Evolutionary conservation across 164 flowering plant species (phyloP), one percentile per base, ranked within the genome.

Genomic region (Annona squamosa): DNA sequence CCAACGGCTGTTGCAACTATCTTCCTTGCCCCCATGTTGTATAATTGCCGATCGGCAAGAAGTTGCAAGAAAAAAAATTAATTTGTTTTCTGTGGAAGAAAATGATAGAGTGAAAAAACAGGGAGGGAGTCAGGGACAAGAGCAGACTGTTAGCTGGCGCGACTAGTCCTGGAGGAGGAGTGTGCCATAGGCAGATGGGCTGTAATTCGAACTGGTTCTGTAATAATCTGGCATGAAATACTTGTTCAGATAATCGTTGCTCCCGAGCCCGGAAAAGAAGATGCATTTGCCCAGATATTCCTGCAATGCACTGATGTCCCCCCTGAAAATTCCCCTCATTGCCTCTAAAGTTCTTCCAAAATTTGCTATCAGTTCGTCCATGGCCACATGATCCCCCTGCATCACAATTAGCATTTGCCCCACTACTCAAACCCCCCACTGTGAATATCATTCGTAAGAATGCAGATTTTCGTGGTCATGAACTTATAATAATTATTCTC

Each of bases 191-290:
- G 88, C 80, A 44, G 74, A 72, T 0, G 90, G 80, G 42, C 83
- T 84, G 81, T 67, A 93, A 1, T 72, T 68, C 1, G 83, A 71
- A 59, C 84, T 70, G 17, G 93, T 88, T 7, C 85, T 4, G 13
- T 90, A 91, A 76, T 79, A 86, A 42, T 63, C 48, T 0, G 90
- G 80, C 98, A 93, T 93, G 74, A 87, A 93, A 70, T 89, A 93
- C 74, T 93, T 93, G 84, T 91, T 93, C 6, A 93, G 85, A 65
- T 91, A 93, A 68, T 93, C 98, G 46, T 93, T 93, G 68, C 98
- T 93, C 75, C 97, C 97, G 84, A 93, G 75, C 18, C 97, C 98
- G 4, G 83, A 81, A 65, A 82, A 90, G 77, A 86, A 84, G 16
- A 93, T 82, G 83, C 95, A 91, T 44, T 82, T 87, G 85, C 90